phyloP scores from a whole-genome alignment of 2,329 filamentous ascomycete genomes.

The Penicillium verrucosum region DNA sequence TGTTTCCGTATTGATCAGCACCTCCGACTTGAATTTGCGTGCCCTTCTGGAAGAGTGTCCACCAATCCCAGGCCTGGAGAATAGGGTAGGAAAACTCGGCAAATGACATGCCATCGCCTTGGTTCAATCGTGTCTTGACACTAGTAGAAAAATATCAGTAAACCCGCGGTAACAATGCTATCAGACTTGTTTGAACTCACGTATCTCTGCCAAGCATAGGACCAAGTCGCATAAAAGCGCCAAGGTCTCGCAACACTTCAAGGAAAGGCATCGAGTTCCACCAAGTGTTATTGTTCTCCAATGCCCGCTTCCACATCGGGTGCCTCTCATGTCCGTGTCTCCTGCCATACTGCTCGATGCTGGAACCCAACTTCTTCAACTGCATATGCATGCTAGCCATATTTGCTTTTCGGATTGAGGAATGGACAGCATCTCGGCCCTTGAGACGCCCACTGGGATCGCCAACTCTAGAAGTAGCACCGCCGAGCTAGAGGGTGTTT shows the following conservation, averaged over 20 bases:
- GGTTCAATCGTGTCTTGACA: slow-evolving; percentile 78
- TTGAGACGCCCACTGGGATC: slow-evolving; percentile 47
- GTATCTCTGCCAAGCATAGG: slow-evolving; percentile 86
- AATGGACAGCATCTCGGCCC: slow-evolving; percentile 37
- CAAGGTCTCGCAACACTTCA: slow-evolving; percentile 72
- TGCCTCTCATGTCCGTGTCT: slow-evolving; percentile 63
- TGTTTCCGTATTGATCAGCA: slow-evolving; percentile 95
- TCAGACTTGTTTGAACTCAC: slow-evolving; percentile 51
- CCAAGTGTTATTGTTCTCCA: slow-evolving; percentile 85
- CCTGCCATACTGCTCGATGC: slow-evolving; percentile 64
- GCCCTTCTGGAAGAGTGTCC: slow-evolving; percentile 71
- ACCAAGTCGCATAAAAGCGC: slow-evolving; percentile 71
- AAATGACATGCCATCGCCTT: slow-evolving; percentile 88
- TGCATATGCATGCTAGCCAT: slow-evolving; percentile 50
- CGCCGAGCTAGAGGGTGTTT: slow-evolving; percentile 42
- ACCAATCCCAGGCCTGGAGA: slow-evolving; percentile 96
- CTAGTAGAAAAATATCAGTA: slow-evolving; percentile 35
- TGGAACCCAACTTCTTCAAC: slow-evolving; percentile 64
- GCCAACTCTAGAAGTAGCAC: slow-evolving; percentile 46
- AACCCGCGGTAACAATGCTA: neutral
- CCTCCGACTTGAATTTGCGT: slow-evolving; percentile 89
- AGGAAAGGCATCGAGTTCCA: slow-evolving; percentile 68
- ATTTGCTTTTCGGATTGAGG: slow-evolving; percentile 44
- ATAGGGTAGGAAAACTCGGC: slow-evolving; percentile 91
- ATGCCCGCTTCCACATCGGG: slow-evolving; percentile 62